Percentiles rank a stretch among this genome's conserved stretches.
phyloP scores from a whole-genome alignment of 306 rosid genomes.

The Lablab purpureus region DNA sequence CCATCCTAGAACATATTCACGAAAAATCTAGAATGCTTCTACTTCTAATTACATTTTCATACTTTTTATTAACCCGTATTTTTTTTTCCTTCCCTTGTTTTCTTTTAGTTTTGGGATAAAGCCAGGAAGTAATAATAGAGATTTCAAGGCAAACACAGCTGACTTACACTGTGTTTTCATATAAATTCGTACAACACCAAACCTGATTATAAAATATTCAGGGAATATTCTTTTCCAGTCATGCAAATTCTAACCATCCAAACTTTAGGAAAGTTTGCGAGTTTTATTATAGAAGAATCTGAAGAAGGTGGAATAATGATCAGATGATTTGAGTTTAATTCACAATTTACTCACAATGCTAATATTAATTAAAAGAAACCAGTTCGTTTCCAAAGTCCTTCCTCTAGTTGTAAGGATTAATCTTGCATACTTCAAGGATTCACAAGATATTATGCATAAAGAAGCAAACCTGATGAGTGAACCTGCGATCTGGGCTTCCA shows the following conservation, averaged over 20 bases:
- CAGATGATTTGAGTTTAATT: slow-evolving; percentile 1
- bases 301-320: slow-evolving; percentile 1
- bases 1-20: slow-evolving; percentile 1
- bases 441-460: slow-evolving; percentile 30
- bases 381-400: slow-evolving; percentile 23
- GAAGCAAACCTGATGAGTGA: slow-evolving; percentile 90
- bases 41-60: background rate
- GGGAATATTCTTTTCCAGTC: slow-evolving; percentile 5
- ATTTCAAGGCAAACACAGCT: slow-evolving; percentile 11
- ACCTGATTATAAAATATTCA: slow-evolving; percentile 3
- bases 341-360: slow-evolving; percentile 15
- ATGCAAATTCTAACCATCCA: slow-evolving; percentile 31
- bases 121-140: background rate
- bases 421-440: slow-evolving; percentile 12
- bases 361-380: slow-evolving; percentile 34
- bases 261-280: slow-evolving; percentile 1
- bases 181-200: slow-evolving; percentile 23
- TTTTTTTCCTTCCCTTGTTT: slow-evolving; percentile 7
- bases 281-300: slow-evolving; percentile 7
- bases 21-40: slow-evolving; percentile 1
- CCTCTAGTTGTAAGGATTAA: slow-evolving; percentile 24
- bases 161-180: background rate
- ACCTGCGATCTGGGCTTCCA: slow-evolving; percentile 97
- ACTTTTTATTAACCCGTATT: background rate
- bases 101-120: slow-evolving; percentile 16